phyloP scores from a whole-genome alignment of 208 protist species.

The Sergeia podlipaevii region DNA sequence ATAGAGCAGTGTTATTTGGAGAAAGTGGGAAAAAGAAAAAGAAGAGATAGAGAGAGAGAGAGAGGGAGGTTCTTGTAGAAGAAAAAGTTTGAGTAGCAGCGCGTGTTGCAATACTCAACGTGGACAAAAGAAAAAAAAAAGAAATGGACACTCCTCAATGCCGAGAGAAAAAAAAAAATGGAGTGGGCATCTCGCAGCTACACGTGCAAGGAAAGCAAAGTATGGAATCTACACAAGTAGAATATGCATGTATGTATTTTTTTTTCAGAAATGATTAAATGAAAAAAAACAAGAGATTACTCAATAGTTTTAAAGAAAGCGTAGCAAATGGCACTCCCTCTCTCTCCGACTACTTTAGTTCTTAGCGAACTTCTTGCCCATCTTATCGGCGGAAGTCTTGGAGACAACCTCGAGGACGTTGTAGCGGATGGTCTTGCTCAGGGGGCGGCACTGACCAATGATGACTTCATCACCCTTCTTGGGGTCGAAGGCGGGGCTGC shows the following conservation, averaged over 20 bases:
- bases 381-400: constrained; percentile 83
- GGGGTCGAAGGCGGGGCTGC: constrained; percentile 98
- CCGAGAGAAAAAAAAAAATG: too few relatives aligned
- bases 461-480: constrained; percentile 98
- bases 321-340: constrained; percentile 8
- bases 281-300: too few relatives aligned
- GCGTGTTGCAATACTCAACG: too few relatives aligned
- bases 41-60: not conserved
- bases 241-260: too few relatives aligned
- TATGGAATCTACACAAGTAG: too few relatives aligned
- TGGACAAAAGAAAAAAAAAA: constrained; percentile 13
- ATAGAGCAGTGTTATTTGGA: too few relatives aligned
- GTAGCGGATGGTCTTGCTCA: constrained; percentile 99
- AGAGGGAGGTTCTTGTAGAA: too few relatives aligned
- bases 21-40: constrained; percentile 5
- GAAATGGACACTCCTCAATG: not conserved
- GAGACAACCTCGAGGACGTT: constrained; percentile 97
- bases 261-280: too few relatives aligned
- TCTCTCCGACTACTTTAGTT: constrained; percentile 49
- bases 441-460: constrained; percentile 99
- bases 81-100: too few relatives aligned
- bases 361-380: constrained; percentile 88
- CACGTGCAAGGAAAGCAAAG: too few relatives aligned
- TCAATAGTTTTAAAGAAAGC: too few relatives aligned
- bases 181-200: too few relatives aligned